Conservation (phyloP, 225 moss, liverwort and hornwort genomes). For the Polytrichum formosum region DNA sequence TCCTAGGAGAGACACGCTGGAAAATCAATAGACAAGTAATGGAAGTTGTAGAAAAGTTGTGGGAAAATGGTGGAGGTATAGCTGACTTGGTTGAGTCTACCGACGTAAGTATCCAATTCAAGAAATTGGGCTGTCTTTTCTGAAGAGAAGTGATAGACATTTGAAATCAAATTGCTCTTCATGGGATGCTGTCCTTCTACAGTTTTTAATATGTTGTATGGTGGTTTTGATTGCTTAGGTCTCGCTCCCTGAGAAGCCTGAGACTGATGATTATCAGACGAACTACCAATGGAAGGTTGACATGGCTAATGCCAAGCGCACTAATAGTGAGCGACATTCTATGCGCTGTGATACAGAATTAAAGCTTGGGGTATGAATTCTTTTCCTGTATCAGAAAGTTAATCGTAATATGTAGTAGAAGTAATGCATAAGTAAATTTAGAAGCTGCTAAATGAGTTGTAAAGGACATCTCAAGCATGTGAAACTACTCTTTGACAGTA, state of each 20-base stretch:
- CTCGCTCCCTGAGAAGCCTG: conserved; percentile 62
- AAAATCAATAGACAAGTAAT: conserved; percentile 58
- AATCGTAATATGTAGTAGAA: too few relatives aligned
- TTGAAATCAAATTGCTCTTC: too few relatives aligned
- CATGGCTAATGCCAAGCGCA: conserved; percentile 49
- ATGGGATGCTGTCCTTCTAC: too few relatives aligned
- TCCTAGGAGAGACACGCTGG: conserved; percentile 64
- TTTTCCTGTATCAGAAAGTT: too few relatives aligned
- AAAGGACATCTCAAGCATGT: too few relatives aligned
- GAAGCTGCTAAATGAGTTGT: too few relatives aligned
- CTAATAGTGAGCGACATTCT: conserved; percentile 73
- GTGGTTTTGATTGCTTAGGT: conserved; percentile 34
- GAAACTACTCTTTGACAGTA: too few relatives aligned
- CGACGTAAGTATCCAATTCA: conserved; percentile 46
- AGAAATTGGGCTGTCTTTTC: neutral
- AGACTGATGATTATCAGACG: conserved; percentile 24
- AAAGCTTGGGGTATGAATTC: conserved; percentile 56
- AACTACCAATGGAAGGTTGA: conserved; percentile 49
- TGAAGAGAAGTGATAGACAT: too few relatives aligned
- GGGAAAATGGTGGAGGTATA: conserved; percentile 65
- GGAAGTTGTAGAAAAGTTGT: conserved; percentile 69
- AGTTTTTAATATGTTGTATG: neutral
- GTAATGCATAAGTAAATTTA: too few relatives aligned
- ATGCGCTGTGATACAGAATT: conserved; percentile 81
- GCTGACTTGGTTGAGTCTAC: conserved; percentile 65